Evolutionary conservation across 768 basidiomycete species (phyloP).

Genomic region (Mycena pura): DNA sequence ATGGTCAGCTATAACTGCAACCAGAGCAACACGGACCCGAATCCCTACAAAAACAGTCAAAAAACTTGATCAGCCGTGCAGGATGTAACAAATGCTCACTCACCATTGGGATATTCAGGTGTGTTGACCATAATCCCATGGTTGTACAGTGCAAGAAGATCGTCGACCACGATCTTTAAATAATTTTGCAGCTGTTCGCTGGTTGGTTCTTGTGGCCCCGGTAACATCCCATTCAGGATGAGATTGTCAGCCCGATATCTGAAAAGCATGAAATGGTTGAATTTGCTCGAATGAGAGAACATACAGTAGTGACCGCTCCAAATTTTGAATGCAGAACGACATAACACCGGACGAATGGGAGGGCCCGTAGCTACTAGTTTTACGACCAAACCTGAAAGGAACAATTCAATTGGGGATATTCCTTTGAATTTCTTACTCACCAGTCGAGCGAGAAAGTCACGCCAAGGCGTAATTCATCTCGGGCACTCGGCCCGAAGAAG

Average conservation of each 20-base stretch:
- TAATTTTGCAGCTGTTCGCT: neutral
- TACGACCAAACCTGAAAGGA: neutral
- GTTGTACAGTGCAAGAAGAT: neutral
- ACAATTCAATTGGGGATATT: too few species aligned
- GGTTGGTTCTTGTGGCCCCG: neutral
- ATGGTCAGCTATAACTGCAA: conserved; percentile 27
- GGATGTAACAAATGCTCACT: neutral
- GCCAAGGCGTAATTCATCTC: too few species aligned
- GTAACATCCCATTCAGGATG: neutral
- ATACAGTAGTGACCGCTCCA: neutral
- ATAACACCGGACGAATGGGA: neutral
- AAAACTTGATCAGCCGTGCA: neutral
- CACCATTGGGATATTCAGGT: neutral
- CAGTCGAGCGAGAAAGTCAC: too few species aligned
- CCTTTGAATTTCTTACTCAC: too few species aligned
- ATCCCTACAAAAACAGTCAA: neutral
- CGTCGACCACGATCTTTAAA: neutral
- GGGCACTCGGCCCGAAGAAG: too few species aligned
- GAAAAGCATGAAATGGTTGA: too few species aligned
- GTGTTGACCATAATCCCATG: neutral
- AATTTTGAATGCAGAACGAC: neutral
- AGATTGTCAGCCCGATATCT: conserved; percentile 6
- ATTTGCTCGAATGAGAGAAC: neutral
- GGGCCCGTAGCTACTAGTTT: neutral
- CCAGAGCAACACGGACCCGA: conserved; percentile 9